These are phyloP conservation scores for Blepharisma japonicum DNA, from an alignment of 73 alveolate species.

Conservation along the genomic window DNA sequence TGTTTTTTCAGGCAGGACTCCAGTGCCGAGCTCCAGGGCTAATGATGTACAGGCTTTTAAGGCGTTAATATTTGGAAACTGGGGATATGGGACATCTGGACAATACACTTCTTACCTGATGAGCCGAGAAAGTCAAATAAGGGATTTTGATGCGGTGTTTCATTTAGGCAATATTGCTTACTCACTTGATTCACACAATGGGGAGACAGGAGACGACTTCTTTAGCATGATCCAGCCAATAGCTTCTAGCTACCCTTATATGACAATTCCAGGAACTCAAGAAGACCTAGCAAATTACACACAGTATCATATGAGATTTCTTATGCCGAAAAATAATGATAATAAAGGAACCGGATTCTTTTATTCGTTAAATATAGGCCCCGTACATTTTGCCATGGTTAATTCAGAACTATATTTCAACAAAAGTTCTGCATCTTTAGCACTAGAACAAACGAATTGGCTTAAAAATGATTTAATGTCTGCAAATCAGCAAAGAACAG, in stretches of 20 bases:
- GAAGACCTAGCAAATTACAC: background rate
- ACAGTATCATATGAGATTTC: background rate
- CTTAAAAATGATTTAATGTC: background rate
- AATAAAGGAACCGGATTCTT: background rate
- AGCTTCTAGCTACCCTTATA: background rate
- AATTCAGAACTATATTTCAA: background rate
- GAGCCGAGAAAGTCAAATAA: background rate
- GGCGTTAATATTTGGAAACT: background rate
- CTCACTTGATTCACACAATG: background rate
- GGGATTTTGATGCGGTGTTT: background rate
- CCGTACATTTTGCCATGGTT: background rate
- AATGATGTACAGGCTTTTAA: background rate
- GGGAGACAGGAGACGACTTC: background rate
- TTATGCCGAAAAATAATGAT: background rate
- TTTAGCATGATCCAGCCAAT: background rate
- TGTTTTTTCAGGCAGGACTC: background rate
- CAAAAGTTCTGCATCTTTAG: background rate
- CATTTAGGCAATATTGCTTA: constrained; percentile 14
- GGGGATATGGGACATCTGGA: constrained; percentile 4
- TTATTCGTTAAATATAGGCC: background rate
- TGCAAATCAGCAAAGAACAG: background rate
- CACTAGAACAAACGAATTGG: background rate
- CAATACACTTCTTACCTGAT: background rate
- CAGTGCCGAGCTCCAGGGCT: background rate
- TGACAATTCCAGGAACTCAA: constrained; percentile 1